phyloP scores from a whole-genome alignment of 352 stramenopile species.

The Globisporangium sylvaticum region DNA sequence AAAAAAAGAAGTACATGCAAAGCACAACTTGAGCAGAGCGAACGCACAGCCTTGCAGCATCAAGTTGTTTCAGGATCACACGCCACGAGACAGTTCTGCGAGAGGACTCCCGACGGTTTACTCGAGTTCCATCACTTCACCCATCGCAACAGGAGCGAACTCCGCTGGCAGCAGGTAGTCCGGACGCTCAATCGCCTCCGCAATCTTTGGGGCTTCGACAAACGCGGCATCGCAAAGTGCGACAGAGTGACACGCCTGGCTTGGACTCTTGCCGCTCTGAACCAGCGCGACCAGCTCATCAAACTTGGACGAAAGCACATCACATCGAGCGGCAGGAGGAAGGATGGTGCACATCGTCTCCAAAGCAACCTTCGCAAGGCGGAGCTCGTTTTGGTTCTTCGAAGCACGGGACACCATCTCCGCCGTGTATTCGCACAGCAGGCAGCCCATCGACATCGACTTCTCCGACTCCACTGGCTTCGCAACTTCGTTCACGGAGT shows the following conservation, averaged over 20 bases:
- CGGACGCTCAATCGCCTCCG: conserved; percentile 19
- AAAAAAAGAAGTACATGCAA: background rate
- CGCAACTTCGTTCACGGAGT: background rate
- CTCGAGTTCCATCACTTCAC: conserved; percentile 45
- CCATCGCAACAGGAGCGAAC: conserved; percentile 26
- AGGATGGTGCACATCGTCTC: conserved; percentile 77
- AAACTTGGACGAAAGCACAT: conserved; percentile 73
- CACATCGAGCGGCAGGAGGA: conserved; percentile 50
- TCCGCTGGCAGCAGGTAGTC: conserved; percentile 15
- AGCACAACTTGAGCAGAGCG: background rate
- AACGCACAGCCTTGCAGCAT: background rate
- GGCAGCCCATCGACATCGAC: conserved; percentile 54
- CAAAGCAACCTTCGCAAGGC: conserved; percentile 60
- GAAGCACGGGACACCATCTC: conserved; percentile 49
- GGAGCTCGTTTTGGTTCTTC: conserved; percentile 44
- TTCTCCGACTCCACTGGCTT: conserved; percentile 22
- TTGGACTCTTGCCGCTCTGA: conserved; percentile 53
- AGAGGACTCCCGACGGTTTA: conserved; percentile 17
- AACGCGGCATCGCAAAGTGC: conserved; percentile 49
- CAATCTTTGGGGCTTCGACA: conserved; percentile 22
- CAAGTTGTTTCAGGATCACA: background rate
- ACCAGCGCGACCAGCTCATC: conserved; percentile 62
- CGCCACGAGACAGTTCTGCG: background rate
- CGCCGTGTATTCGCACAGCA: conserved; percentile 79
- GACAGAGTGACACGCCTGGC: conserved; percentile 52